Evolutionary conservation across 495 filamentous ascomycete species (phyloP), one percentile per base, ranked within the genome.

Genomic region (Aspergillus ellipticus): DNA sequence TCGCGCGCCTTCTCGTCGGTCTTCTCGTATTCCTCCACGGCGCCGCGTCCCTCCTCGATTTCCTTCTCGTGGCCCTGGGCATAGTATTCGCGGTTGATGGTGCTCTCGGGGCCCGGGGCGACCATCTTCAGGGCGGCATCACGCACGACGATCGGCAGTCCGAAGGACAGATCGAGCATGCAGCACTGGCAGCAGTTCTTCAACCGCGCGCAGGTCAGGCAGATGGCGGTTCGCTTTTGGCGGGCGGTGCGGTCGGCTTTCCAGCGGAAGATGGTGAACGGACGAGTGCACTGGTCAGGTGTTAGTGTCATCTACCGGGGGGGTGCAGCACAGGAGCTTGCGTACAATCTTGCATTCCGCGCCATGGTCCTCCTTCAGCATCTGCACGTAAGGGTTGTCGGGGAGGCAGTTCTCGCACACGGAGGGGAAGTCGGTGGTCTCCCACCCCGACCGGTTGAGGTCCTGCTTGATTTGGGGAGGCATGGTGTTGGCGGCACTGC

Each of bases 101-200:
- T 85, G 71, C 89, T 94, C 57, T 89, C 80, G 2, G 94, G 94
- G 2, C 94, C 94, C 1, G 92, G 92, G 10, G 92, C 90, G 17
- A 97, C 88, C 82, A 98, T 93, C 77, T 97, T 96, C 49, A 98
- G 81, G 1, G 94, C 94, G n/a, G 94, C 93, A 77, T 98, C 94
- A 58, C 94, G 85, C 46, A 98, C 87, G 42, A 88, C 85, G 63
- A 97, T 96, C 19, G 95, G 94, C 31, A 98, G 74, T 50, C 95
- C 94, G 70, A 96, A 97, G 17, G 88, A 89, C 54, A 98, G 76
- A 81, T 98, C 94, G 47, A 97, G 85, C 90, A 97, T 97, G 77
- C 94, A 98, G 72, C 89, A 96, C 74, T 98, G 94, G 70, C 94
- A 98, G 76, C 94, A 95, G 77, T 97, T 97, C 77, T 96, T 95